Evolutionary conservation across 352 stramenopile species (phyloP).

Genomic region (Globisporangium recalcitrans): DNA sequence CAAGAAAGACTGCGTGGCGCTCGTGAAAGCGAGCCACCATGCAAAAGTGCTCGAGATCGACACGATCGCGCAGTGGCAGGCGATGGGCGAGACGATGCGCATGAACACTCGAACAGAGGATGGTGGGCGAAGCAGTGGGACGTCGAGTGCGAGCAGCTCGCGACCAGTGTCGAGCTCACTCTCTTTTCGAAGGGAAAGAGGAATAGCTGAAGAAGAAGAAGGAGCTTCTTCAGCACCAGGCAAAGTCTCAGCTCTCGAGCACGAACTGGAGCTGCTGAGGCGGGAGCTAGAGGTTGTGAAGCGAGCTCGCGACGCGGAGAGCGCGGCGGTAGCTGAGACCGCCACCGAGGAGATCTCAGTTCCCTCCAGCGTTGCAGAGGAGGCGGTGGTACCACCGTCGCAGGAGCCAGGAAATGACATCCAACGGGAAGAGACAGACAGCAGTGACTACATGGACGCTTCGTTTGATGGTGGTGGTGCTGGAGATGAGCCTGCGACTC

Average conservation of each 20-base stretch:
- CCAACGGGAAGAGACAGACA: background rate
- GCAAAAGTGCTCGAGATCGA: slow-evolving; percentile 42
- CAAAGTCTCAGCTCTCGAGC: slow-evolving; percentile 17
- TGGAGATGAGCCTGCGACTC: background rate
- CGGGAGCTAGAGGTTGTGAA: slow-evolving; percentile 18
- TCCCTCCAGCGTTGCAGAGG: background rate
- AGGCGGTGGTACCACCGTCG: background rate
- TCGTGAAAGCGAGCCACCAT: slow-evolving; percentile 46
- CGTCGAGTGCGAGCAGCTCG: slow-evolving; percentile 9
- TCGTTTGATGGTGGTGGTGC: too few species aligned
- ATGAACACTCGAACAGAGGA: slow-evolving; percentile 2
- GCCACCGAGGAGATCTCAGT: background rate
- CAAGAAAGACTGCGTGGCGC: slow-evolving; percentile 31
- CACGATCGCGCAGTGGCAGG: slow-evolving; percentile 43
- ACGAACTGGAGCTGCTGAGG: slow-evolving; percentile 28
- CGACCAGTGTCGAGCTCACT: slow-evolving; percentile 7
- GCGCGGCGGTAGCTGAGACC: background rate
- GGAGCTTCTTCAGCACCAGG: background rate
- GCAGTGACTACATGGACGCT: slow-evolving; percentile 1
- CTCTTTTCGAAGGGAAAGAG: background rate
- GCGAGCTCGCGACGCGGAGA: background rate
- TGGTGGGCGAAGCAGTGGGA: background rate
- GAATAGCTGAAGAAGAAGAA: background rate
- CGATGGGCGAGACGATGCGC: slow-evolving; percentile 22
- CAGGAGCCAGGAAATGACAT: background rate